These are phyloP conservation scores for Lyophyllum semitale DNA, from an alignment of 768 basidiomycete species.

Conservation along the genomic window DNA sequence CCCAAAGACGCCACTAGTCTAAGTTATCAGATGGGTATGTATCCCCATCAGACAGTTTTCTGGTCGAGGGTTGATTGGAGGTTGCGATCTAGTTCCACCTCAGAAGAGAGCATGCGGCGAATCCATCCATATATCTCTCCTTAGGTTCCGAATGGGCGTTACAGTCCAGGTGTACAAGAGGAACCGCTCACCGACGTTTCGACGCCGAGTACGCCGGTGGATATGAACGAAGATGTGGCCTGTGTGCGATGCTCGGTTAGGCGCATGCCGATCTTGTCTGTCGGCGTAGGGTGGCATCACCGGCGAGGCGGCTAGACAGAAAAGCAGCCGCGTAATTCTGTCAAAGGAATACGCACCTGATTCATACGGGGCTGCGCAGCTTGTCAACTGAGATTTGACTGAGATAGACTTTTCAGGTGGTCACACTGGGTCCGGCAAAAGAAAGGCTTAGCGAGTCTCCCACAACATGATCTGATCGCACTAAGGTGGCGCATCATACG, in stretches of 20 bases:
- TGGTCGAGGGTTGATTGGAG: neutral
- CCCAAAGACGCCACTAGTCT: neutral
- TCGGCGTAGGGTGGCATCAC: neutral
- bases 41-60: neutral
- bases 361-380: too few relatives aligned
- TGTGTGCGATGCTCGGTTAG: neutral
- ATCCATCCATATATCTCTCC: neutral
- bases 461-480: neutral
- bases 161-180: neutral
- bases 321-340: neutral
- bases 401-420: neutral
- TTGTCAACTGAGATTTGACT: too few relatives aligned
- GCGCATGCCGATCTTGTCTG: neutral
- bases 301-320: too few relatives aligned
- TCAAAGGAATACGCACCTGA: too few relatives aligned
- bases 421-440: neutral
- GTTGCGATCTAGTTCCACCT: neutral
- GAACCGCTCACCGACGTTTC: neutral
- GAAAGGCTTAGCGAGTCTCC: neutral
- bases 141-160: neutral
- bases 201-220: neutral
- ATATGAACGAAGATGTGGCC: neutral
- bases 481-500: slow-evolving; percentile 13
- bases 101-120: neutral
- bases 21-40: neutral